A percentile compares a stretch with the other conserved stretches of the same genome.
Conservation (phyloP, 2,329 filamentous ascomycete species). For the Diplodia corticola region DNA sequence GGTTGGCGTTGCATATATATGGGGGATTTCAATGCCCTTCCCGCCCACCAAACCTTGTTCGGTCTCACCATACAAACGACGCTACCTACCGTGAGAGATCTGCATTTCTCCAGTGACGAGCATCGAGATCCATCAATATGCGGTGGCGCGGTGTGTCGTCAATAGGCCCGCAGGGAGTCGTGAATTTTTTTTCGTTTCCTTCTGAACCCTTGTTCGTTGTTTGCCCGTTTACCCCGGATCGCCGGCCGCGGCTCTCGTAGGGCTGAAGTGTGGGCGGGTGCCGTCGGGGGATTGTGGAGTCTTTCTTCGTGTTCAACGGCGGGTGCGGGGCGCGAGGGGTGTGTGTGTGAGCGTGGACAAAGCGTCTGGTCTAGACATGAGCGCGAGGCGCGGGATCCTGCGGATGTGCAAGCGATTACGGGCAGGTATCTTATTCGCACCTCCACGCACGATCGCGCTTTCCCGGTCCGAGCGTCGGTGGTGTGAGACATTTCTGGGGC, state of each 20-base stretch:
- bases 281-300: not conserved
- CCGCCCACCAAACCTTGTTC: not conserved
- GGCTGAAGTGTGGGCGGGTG: not conserved
- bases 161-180: not conserved
- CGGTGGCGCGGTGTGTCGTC: too few relatives aligned
- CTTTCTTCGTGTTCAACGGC: not conserved
- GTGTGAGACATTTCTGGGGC: constrained; percentile 2
- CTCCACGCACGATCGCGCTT: not conserved
- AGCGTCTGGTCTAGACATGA: not conserved
- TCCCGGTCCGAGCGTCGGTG: not conserved
- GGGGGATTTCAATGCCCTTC: not conserved
- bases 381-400: not conserved
- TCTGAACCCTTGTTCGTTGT: not conserved
- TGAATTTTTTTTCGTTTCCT: not conserved
- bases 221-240: not conserved
- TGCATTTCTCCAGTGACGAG: not conserved
- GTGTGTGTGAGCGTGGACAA: not conserved
- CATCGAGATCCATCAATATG: not conserved
- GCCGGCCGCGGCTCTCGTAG: not conserved
- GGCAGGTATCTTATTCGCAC: not conserved
- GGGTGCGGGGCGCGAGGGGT: not conserved
- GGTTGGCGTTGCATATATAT: not conserved
- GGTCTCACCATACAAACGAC: not conserved
- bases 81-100: not conserved
- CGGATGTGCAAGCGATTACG: not conserved